Conservation (phyloP, 768 basidiomycete species). For the Pleurotus tuber-regium region DNA sequence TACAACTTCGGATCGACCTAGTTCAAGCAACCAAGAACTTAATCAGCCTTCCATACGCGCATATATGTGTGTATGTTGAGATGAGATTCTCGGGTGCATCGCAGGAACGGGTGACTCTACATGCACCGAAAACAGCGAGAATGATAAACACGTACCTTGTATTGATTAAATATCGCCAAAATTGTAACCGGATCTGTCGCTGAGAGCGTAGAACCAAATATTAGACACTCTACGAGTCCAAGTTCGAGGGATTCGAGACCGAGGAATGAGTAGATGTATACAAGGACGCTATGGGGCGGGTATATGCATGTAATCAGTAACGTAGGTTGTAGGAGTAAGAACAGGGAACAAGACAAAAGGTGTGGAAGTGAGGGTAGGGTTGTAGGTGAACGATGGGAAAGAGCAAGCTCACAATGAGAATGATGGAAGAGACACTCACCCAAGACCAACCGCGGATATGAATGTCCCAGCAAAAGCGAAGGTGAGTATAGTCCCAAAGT, state of each 20-base stretch:
- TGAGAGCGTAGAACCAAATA: conserved; percentile 93
- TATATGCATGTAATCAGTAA: conserved; percentile 51
- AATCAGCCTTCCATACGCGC: not conserved
- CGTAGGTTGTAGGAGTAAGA: not conserved
- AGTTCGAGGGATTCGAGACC: conserved; percentile 88
- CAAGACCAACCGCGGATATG: conserved; percentile 93
- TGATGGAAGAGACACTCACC: conserved; percentile 59
- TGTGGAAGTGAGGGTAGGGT: too few relatives aligned
- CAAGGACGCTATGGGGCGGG: conserved; percentile 83
- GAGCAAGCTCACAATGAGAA: too few relatives aligned
- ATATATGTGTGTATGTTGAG: not conserved
- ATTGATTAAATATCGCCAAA: conserved; percentile 96
- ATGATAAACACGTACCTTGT: conserved; percentile 45
- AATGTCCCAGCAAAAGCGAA: conserved; percentile 96
- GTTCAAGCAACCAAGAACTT: not conserved
- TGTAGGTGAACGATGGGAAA: not conserved
- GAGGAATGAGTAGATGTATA: conserved; percentile 92
- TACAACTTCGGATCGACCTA: conserved; percentile 94
- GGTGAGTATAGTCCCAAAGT: conserved; percentile 93
- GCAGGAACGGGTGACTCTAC: too few relatives aligned
- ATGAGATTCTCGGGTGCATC: too few relatives aligned
- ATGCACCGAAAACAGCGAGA: not conserved
- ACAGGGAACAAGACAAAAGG: not conserved
- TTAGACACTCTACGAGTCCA: conserved; percentile 88
- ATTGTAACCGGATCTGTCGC: conserved; percentile 99